These are phyloP conservation scores for Rusavskia elegans DNA, from an alignment of 495 filamentous ascomycete genomes.

Conservation along the genomic window DNA sequence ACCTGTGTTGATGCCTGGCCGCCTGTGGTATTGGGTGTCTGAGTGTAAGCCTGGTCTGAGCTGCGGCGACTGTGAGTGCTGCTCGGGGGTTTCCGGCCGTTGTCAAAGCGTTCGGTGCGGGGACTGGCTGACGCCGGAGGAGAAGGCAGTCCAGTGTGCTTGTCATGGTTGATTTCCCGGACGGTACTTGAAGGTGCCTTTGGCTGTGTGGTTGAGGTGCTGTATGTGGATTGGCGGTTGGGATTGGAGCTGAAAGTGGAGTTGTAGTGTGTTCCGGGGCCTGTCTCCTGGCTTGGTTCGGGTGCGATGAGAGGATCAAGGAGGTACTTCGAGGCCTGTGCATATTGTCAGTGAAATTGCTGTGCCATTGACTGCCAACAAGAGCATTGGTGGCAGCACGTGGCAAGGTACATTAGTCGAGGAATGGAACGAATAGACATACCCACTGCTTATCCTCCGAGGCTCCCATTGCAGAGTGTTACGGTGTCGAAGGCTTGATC, in stretches of 20 bases:
- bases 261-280: slow-evolving; percentile 29
- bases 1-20: slow-evolving; percentile 12
- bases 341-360: background rate
- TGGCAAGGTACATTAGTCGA: background rate
- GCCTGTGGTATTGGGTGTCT: background rate
- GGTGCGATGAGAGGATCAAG: slow-evolving; percentile 41
- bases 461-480: slow-evolving; percentile 16
- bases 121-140: slow-evolving; percentile 17
- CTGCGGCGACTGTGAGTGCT: slow-evolving; percentile 7
- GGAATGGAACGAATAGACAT: slow-evolving; percentile 1
- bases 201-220: slow-evolving; percentile 5
- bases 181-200: slow-evolving; percentile 7
- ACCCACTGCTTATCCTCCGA: slow-evolving; percentile 24
- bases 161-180: background rate
- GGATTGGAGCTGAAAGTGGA: slow-evolving; percentile 13
- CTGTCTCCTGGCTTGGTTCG: slow-evolving; percentile 36
- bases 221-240: background rate
- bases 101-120: slow-evolving; percentile 17
- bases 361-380: background rate
- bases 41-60: background rate
- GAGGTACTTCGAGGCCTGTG: slow-evolving; percentile 36
- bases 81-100: background rate
- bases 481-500: too few species aligned
- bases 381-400: background rate
- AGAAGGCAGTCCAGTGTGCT: slow-evolving; percentile 8